Evolutionary conservation across 164 flowering plant genomes (phyloP), one percentile per base, ranked within the genome.

Genomic region (Dillenia suffruticosa): DNA sequence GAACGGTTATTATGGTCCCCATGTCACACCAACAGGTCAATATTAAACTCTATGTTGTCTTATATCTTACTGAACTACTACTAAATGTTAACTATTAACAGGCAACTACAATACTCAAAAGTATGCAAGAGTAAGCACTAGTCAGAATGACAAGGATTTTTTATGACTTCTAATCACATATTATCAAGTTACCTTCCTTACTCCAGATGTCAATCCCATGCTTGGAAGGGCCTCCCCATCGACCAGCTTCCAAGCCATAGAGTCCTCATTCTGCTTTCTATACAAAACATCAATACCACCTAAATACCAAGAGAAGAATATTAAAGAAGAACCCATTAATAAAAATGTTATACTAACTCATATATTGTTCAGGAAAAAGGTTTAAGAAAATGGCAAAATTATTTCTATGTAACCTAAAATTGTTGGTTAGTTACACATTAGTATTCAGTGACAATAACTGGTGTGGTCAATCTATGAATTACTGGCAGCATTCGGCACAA

Each of bases 151-250:
- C 45, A 15, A 44, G 49, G 24, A 13, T 51, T 24, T 55, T 12
- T 44, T 16, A 26, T 14, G 48, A n/a, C 15, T 48, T 58, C 5
- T 43, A 44, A 54, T 45, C 46, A 44, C 50, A 48, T 19, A 1
- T 19, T 19, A 19, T 1, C 22, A 54, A 46, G 32, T 57, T 79
- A 90, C 97, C 97, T 90, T 94, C 71, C 90, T 79, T n/a, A 94
- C 96, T 54, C 93, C 90, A 53, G 98, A 84, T 66, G 98, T 89
- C 71, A 94, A 77, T 60, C 98, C 97, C 84, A 91, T 77, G 70
- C 73, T 76, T 61, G 83, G 66, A 68, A 94, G 82, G 47, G 73
- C 77, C 54, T 80, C 54, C 46, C 54, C 54, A 56, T 86, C 86
- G 46, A 85, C 86, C 63, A 59, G 82, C 67, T 86, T 94, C 88